Evolutionary conservation across 805 yeast genomes (phyloP).

Genomic region (Ogataea saltuana): DNA sequence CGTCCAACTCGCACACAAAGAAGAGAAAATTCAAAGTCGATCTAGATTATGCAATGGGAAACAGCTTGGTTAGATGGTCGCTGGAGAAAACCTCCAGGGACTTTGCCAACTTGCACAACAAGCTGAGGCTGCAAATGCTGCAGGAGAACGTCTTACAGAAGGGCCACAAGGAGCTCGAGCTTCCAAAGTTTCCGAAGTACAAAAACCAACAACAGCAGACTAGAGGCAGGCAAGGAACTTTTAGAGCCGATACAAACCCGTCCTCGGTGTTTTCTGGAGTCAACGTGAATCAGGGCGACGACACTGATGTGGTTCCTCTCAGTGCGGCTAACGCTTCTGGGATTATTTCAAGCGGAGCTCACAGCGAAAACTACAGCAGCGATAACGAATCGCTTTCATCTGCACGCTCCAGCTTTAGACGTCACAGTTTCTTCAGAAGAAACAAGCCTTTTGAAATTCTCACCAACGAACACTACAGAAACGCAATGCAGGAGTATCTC

Average conservation of each 20-base stretch:
- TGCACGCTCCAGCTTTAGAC: conserved; percentile 15
- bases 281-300: conserved; percentile 4
- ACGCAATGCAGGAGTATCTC: conserved; percentile 65
- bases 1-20: conserved; percentile 41
- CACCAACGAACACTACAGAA: conserved; percentile 38
- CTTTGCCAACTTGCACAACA: conserved; percentile 67
- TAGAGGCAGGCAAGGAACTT: conserved; percentile 5
- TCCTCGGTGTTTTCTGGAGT: conserved; percentile 11
- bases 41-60: conserved; percentile 88
- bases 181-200: conserved; percentile 43
- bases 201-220: conserved; percentile 15
- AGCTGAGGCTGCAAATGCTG: conserved; percentile 55
- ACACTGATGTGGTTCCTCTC: conserved; percentile 4
- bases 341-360: background rate
- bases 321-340: conserved; percentile 8
- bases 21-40: conserved; percentile 60
- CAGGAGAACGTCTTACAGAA: conserved; percentile 38
- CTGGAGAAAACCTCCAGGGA: conserved; percentile 73
- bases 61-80: conserved; percentile 75
- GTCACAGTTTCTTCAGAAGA: conserved; percentile 17
- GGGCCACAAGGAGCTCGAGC: conserved; percentile 28
- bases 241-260: conserved; percentile 8
- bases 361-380: background rate
- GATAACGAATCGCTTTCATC: conserved; percentile 14
- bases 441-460: conserved; percentile 7